These are phyloP conservation scores for Kwoniella shandongensis DNA, from an alignment of 768 basidiomycete species.

Conservation along the genomic window DNA sequence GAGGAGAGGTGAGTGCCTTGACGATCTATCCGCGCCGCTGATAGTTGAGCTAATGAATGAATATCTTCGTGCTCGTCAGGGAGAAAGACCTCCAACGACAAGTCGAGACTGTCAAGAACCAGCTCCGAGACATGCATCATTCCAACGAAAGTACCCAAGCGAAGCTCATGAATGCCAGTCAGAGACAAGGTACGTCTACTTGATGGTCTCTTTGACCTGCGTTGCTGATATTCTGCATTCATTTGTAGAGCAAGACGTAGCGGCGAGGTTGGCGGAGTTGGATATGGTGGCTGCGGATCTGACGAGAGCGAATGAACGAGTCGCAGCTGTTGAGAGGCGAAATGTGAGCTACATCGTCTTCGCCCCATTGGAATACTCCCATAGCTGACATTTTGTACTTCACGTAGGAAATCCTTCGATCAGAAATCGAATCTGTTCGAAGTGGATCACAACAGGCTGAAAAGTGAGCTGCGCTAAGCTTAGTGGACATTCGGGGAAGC, in stretches of 20 bases:
- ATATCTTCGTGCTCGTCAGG: constrained; percentile 57
- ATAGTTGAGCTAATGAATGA: constrained; percentile 5
- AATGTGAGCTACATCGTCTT: constrained; percentile 62
- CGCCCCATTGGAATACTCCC: neutral
- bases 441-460: constrained; percentile 59
- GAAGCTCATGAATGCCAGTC: constrained; percentile 83
- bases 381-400: neutral
- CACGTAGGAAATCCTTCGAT: constrained; percentile 81
- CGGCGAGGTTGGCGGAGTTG: constrained; percentile 84
- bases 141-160: constrained; percentile 93
- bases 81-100: constrained; percentile 94
- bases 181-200: constrained; percentile 70
- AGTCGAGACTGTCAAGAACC: constrained; percentile 78
- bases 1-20: constrained; percentile 73
- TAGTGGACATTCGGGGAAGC: neutral
- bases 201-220: neutral
- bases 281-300: constrained; percentile 94
- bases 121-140: constrained; percentile 82
- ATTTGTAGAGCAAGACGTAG: constrained; percentile 77
- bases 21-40: neutral
- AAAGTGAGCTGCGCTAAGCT: constrained; percentile 20
- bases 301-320: constrained; percentile 89
- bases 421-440: constrained; percentile 87
- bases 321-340: constrained; percentile 85
- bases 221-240: neutral